Percentiles rank a stretch among this genome's conserved stretches.
These are phyloP conservation scores for Galeopsis tetrahit DNA, from an alignment of 257 asterid genomes.

Conservation along the genomic window DNA sequence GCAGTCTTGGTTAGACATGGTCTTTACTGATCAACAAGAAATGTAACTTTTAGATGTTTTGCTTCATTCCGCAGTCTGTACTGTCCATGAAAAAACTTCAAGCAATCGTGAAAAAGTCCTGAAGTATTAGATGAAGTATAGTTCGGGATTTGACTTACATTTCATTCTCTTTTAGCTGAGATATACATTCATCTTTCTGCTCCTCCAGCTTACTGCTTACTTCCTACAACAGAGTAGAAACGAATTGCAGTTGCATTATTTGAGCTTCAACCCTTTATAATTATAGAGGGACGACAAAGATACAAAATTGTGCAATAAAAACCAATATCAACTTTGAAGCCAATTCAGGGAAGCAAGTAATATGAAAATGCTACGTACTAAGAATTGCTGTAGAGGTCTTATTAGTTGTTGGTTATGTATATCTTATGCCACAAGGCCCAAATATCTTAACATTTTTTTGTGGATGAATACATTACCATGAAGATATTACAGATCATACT, in stretches of 20 bases:
- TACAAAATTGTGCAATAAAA: constrained; percentile 23
- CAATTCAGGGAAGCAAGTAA: background rate
- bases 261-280: constrained; percentile 21
- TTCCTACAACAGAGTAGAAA: constrained; percentile 60
- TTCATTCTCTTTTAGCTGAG: constrained; percentile 96
- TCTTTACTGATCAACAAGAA: constrained; percentile 27
- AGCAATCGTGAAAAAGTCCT: constrained; percentile 14
- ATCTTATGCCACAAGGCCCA: constrained; percentile 10
- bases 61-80: constrained; percentile 6
- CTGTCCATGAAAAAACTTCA: constrained; percentile 11
- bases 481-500: constrained; percentile 8
- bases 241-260: constrained; percentile 15
- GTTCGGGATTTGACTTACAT: constrained; percentile 62
- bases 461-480: constrained; percentile 24
- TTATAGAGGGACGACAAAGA: constrained; percentile 13
- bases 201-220: constrained; percentile 93
- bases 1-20: constrained; percentile 2
- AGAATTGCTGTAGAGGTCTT: background rate
- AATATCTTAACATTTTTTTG: constrained; percentile 5
- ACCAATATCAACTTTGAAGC: background rate
- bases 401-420: constrained; percentile 2
- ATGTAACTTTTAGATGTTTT: background rate
- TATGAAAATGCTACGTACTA: constrained; percentile 12
- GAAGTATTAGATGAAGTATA: constrained; percentile 28
- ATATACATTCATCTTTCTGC: constrained; percentile 89